Evolutionary conservation across 768 basidiomycete species (phyloP), one percentile per base, ranked within the genome.

Genomic region (Mycena alexandri): DNA sequence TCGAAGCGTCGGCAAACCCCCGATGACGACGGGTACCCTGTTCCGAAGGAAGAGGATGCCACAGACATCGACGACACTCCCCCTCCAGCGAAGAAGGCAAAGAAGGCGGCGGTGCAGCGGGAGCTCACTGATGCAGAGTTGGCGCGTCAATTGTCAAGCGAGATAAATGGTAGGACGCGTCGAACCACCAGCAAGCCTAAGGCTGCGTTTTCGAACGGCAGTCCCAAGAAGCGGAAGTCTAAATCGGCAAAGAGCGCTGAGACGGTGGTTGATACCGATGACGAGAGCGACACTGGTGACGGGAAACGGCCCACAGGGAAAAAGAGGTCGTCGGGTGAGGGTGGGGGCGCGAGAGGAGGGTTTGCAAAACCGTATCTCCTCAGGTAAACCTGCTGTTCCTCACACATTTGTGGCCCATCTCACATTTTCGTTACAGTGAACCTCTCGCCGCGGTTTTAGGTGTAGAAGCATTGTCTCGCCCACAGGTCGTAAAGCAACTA

Each of bases 401-500:
- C 63, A n/a, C 46, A 54, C 24, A 41, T 33, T 50, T 34, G 53
- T 59, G 42, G 21, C 22, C 61, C 57, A 47, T 63, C 59, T 65
- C 65, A 61, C 65, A 13, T 38, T 60, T 63, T 66, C 21, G 4
- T 11, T 55, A 17, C 69, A 96, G 95, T 72, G 89, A 85, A 70
- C 89, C 93, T 19, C 80, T 98, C 25, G 87, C 93, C 1, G 85
- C 85, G 14, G 80, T 98, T 25, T 77, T 94, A n/a, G 83, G 87
- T 22, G 82, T 84, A 43, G 86, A 89, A 24, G 87, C 85, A 73
- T 79, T 96, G 53, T 93, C 95, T 46, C 89, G 96, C 29, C 94
- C 94, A 6, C 94, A 96, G 75, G 92, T 93, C 46, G 96, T 98
- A 52, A 97, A 97, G 77, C 88, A 88, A 62, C 80, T 98, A 13